Evolutionary conservation across 2,329 filamentous ascomycete species (phyloP), one percentile per base, ranked within the genome.

Genomic region (Fusarium dlaminii): DNA sequence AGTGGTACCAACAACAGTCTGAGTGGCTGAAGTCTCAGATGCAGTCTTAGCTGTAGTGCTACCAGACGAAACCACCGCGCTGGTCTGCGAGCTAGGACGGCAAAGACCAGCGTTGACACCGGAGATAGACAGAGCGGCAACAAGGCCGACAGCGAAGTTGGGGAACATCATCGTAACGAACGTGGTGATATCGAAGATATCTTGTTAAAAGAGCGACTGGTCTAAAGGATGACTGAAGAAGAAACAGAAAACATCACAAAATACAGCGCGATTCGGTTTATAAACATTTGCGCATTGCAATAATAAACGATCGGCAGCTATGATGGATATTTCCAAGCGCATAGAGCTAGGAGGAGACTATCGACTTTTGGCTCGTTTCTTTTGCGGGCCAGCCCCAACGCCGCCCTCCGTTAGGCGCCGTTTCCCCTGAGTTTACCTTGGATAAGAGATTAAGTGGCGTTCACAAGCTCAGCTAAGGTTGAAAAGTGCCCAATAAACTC

Each of bases 161-260:
- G 43, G 52, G 15, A 64, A 51, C 12, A 68, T 46, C 66, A 68
- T 66, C 1, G 6, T 56, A 63, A 29, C 32, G 60, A 65, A 32
- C 30, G 65, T 43, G 5, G n/a, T 34, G 54, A 62, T 62, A 61
- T 18, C 58, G 2, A 22, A 42, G 37, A 62, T 62, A 62, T 62
- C 58, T 29, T 8, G n/a, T 17, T 56, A 56, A 60, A 63, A 17
- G 54, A 63, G 42, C 60, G 61, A 36, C 54, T 22, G 22, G 22
- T 29, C 37, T 46, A 18, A 20, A 20, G 8, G 30, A 56, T 62
- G 37, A 40, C 48, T 22, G 27, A 22, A 43, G 8, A 20, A 17
- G 6, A 4, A 56, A 20, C n/a, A 9, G 24, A 22, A 12, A 7
- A 13, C 13, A 3, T 32, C 24, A 8, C 32, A 18, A 10, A 22